phyloP scores from a whole-genome alignment of 179 eudicot species.

The Spinacia oleracea region DNA sequence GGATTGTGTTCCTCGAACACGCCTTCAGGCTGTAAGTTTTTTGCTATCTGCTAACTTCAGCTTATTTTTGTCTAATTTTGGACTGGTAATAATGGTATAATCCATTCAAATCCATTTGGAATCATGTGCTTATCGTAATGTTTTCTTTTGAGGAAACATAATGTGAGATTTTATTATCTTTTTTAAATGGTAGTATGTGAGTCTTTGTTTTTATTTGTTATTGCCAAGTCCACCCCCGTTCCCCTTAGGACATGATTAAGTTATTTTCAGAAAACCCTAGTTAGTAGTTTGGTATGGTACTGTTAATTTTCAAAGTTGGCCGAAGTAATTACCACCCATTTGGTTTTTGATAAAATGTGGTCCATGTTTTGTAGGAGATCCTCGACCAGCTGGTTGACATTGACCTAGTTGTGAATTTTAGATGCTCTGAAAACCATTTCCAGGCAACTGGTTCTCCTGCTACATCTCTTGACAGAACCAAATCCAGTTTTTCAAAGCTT shows the following conservation, averaged over 20 bases:
- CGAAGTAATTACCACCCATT: background rate
- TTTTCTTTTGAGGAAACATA: too few relatives aligned
- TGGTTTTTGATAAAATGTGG: conserved; percentile 15
- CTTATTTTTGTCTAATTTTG: background rate
- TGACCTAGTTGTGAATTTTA: conserved; percentile 82
- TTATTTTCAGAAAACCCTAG: background rate
- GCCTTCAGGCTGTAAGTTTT: conserved; percentile 74
- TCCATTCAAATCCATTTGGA: background rate
- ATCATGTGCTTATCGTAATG: background rate
- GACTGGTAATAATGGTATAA: background rate
- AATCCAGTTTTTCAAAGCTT: conserved; percentile 15
- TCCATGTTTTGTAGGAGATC: conserved; percentile 61
- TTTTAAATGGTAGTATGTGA: too few relatives aligned
- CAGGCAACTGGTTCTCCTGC: conserved; percentile 23
- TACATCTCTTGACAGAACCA: conserved; percentile 9
- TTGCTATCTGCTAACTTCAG: background rate
- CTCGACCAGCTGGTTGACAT: conserved; percentile 80
- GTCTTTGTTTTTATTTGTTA: background rate
- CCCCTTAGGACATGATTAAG: background rate
- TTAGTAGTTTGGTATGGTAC: background rate
- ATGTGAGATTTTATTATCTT: background rate
- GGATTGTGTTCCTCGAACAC: conserved; percentile 90
- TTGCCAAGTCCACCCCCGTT: background rate
- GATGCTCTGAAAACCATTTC: conserved; percentile 48
- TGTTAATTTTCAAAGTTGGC: background rate